A percentile compares a stretch with the other conserved stretches of the same genome.
phyloP scores from a whole-genome alignment of 2,329 filamentous ascomycete species.

The Diaporthe humulicola region DNA sequence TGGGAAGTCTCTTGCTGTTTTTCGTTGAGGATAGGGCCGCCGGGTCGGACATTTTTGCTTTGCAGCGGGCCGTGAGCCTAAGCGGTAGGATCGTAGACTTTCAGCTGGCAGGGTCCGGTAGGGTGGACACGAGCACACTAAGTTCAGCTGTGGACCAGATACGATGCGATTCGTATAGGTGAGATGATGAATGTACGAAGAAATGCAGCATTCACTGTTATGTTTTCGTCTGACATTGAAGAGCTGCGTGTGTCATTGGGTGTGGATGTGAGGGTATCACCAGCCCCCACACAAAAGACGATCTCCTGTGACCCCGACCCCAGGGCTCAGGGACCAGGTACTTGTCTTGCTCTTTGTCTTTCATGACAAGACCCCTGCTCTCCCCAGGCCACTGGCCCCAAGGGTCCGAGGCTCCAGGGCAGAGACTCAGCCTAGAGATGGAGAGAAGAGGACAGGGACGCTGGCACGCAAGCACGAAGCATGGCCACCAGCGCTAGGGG shows the following conservation, averaged over 20 bases:
- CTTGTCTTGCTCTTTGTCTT: too few species aligned
- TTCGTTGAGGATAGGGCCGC: not conserved
- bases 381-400: not conserved
- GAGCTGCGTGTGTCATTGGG: not conserved
- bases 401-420: not conserved
- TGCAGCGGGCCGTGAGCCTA: not conserved
- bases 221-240: not conserved
- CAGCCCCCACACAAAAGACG: conserved; percentile 17
- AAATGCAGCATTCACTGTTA: not conserved
- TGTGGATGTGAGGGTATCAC: conserved; percentile 23
- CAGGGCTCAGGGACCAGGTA: not conserved
- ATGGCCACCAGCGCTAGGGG: conserved; percentile 1
- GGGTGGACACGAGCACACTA: not conserved
- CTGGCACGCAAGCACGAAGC: not conserved
- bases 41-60: not conserved
- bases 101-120: not conserved
- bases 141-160: not conserved
- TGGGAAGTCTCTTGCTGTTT: not conserved
- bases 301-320: not conserved
- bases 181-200: not conserved
- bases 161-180: not conserved
- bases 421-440: not conserved
- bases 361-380: not conserved
- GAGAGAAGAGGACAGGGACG: not conserved
- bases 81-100: not conserved